Evolutionary conservation across 192 early-diverging fungal genomes (phyloP).

Genomic region (Endogone sp.): DNA sequence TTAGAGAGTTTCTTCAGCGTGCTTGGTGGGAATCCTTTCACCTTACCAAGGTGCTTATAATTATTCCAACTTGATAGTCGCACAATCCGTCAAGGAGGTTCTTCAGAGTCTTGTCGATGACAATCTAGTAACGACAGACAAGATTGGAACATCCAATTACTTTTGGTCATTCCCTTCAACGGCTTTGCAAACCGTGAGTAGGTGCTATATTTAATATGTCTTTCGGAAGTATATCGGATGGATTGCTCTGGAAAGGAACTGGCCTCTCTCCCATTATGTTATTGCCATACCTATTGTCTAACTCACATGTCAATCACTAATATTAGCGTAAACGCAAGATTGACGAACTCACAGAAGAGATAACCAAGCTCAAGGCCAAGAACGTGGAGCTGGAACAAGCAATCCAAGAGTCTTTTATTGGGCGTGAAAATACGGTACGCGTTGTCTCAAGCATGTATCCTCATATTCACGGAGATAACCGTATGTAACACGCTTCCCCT

Average conservation of each 20-base stretch:
- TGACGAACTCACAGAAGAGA: constrained; percentile 42
- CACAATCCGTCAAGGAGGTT: constrained; percentile 79
- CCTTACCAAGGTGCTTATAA: neutral
- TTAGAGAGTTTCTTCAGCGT: neutral
- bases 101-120: constrained; percentile 82
- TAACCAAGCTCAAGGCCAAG: constrained; percentile 38
- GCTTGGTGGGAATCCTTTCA: too few relatives aligned
- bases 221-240: too few relatives aligned
- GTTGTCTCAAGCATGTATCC: too few relatives aligned
- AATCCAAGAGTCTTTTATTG: constrained; percentile 47
- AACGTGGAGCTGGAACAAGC: constrained; percentile 36
- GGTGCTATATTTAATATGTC: too few relatives aligned
- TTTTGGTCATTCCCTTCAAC: constrained; percentile 89
- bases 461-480: neutral
- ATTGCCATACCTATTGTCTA: too few relatives aligned
- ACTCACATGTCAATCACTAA: neutral
- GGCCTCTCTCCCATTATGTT: too few relatives aligned
- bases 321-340: constrained; percentile 46
- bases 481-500: neutral
- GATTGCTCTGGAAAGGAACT: too few relatives aligned
- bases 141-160: constrained; percentile 88
- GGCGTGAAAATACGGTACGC: constrained; percentile 64
- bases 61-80: constrained; percentile 37
- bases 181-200: constrained; percentile 44
- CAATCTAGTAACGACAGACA: constrained; percentile 71